phyloP scores from a whole-genome alignment of 2,329 filamentous ascomycete species.

The Pestalotiopsis sp. region DNA sequence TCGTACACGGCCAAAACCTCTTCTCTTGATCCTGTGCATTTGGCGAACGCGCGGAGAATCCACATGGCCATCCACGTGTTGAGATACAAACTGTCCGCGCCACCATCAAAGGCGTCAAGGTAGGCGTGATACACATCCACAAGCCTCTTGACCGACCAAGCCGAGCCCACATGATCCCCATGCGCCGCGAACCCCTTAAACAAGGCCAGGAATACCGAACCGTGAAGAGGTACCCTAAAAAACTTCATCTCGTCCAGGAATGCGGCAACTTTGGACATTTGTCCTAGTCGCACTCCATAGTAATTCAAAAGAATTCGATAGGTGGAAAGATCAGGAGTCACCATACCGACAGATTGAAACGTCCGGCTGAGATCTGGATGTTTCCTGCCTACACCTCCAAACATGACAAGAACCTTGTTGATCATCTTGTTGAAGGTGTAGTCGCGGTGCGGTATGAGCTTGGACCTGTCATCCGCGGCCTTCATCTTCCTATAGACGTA shows the following conservation, averaged over 20 bases:
- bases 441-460: constrained; percentile 44
- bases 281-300: constrained; percentile 68
- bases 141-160: constrained; percentile 75
- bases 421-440: constrained; percentile 52
- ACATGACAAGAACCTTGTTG: constrained; percentile 59
- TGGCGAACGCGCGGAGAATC: constrained; percentile 65
- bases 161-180: constrained; percentile 63
- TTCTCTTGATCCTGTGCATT: constrained; percentile 51
- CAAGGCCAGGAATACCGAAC: constrained; percentile 76
- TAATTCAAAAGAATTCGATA: constrained; percentile 81
- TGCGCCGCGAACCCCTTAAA: constrained; percentile 81
- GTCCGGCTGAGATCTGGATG: constrained; percentile 55
- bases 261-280: constrained; percentile 70
- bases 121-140: constrained; percentile 69
- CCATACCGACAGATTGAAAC: constrained; percentile 64
- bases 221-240: constrained; percentile 69
- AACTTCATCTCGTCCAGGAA: constrained; percentile 81
- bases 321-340: constrained; percentile 76
- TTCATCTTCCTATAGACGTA: constrained; percentile 88
- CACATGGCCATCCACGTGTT: constrained; percentile 64
- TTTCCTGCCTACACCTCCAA: constrained; percentile 55
- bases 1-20: constrained; percentile 59
- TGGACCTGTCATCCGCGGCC: constrained; percentile 47
- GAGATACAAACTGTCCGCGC: constrained; percentile 50
- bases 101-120: constrained; percentile 53